phyloP scores from a whole-genome alignment of 1,284 basidiomycete genomes.

The Cutaneotrichosporon spelunceum region DNA sequence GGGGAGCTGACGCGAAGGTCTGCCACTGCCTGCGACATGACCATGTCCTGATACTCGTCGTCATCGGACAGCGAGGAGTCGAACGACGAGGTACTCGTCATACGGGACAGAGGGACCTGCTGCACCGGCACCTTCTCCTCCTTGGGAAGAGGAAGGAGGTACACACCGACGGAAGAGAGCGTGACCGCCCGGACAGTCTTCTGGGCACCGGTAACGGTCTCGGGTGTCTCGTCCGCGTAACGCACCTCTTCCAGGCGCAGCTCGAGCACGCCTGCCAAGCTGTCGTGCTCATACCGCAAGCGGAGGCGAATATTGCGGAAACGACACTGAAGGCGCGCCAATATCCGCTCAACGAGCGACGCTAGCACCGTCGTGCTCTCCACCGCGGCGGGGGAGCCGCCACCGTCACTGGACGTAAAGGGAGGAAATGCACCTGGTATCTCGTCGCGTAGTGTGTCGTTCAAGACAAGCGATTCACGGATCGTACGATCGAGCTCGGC shows the following conservation, averaged over 20 bases:
- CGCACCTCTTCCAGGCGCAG: slow-evolving; percentile 41
- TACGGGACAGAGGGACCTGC: background rate
- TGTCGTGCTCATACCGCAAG: slow-evolving; percentile 36
- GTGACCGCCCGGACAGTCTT: slow-evolving; percentile 30
- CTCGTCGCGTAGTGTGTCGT: slow-evolving; percentile 39
- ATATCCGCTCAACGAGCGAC: slow-evolving; percentile 72
- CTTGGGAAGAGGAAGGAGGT: slow-evolving; percentile 21
- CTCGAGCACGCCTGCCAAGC: slow-evolving; percentile 37
- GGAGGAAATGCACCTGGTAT: slow-evolving; percentile 43
- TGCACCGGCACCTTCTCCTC: background rate
- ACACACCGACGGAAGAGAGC: slow-evolving; percentile 29
- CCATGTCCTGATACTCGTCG: slow-evolving; percentile 42
- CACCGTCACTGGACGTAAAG: slow-evolving; percentile 12
- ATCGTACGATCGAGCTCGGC: slow-evolving; percentile 68
- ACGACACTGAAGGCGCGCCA: slow-evolving; percentile 76
- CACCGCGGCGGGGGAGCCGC: slow-evolving; percentile 16
- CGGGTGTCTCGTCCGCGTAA: slow-evolving; percentile 44
- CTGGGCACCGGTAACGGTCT: slow-evolving; percentile 11
- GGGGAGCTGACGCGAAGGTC: slow-evolving; percentile 50
- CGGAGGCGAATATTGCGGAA: slow-evolving; percentile 63
- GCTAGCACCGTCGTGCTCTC: slow-evolving; percentile 74
- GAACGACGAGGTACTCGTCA: slow-evolving; percentile 27
- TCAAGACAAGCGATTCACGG: slow-evolving; percentile 42
- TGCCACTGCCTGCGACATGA: slow-evolving; percentile 54
- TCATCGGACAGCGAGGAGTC: slow-evolving; percentile 25